Evolutionary conservation across 768 basidiomycete species (phyloP).

Genomic region (Mycena galericulata): DNA sequence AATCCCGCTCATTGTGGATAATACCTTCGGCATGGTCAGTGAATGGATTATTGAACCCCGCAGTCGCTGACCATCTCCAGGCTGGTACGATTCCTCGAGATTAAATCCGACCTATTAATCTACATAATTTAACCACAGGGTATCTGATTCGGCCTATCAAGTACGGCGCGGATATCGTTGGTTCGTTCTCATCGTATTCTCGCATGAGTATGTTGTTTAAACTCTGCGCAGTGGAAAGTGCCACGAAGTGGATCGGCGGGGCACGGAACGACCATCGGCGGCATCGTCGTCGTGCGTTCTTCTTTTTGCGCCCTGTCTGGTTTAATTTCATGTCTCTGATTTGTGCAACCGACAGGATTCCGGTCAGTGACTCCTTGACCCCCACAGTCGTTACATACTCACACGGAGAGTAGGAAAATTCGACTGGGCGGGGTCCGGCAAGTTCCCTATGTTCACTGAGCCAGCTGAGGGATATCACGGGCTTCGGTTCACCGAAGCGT

Average conservation of each 20-base stretch:
- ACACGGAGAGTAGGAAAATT: constrained; percentile 57
- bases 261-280: constrained; percentile 84
- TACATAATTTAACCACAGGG: constrained; percentile 39
- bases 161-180: constrained; percentile 82
- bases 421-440: constrained; percentile 60
- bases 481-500: constrained; percentile 71
- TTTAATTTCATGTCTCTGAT: background rate
- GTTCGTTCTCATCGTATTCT: constrained; percentile 37
- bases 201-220: background rate
- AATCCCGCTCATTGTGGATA: constrained; percentile 86
- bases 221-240: constrained; percentile 67
- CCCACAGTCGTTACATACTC: background rate
- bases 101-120: background rate
- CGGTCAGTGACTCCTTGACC: background rate
- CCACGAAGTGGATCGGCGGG: constrained; percentile 90
- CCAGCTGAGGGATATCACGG: constrained; percentile 86
- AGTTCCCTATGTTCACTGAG: constrained; percentile 77
- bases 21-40: constrained; percentile 83
- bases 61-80: no score
- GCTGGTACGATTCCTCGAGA: no score
- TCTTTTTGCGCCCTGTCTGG: constrained; percentile 9
- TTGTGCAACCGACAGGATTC: background rate
- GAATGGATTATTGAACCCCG: constrained; percentile 14
- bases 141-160: constrained; percentile 79
- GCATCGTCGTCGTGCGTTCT: constrained; percentile 68